Evolutionary conservation across 2,329 filamentous ascomycete genomes (phyloP).

Genomic region (Claviceps quebecensis): DNA sequence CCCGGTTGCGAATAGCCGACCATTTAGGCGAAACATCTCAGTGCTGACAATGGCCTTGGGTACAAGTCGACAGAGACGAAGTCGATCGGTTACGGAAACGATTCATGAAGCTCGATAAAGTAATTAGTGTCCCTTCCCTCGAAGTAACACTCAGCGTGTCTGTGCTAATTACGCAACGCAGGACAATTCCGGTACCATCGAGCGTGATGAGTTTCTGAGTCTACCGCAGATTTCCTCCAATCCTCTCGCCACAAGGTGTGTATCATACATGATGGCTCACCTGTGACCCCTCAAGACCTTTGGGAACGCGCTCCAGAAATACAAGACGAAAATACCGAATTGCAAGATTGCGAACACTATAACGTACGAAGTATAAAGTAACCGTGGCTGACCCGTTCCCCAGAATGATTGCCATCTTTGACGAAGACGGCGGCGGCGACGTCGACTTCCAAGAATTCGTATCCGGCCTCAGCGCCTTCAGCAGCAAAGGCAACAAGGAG

Average conservation of each 20-base stretch:
- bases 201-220: conserved; percentile 94
- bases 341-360: too few relatives aligned
- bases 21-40: background rate
- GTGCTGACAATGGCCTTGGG: conserved; percentile 5
- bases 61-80: conserved; percentile 83
- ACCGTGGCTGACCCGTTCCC: conserved; percentile 17
- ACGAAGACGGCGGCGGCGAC: conserved; percentile 93
- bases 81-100: conserved; percentile 90
- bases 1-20: too few relatives aligned
- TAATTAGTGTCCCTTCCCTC: conserved; percentile 19
- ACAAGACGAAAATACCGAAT: too few relatives aligned
- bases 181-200: conserved; percentile 97
- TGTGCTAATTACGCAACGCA: conserved; percentile 20
- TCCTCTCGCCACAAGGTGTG: conserved; percentile 81
- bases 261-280: background rate
- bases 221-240: conserved; percentile 97
- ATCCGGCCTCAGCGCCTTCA: conserved; percentile 86
- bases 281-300: too few relatives aligned
- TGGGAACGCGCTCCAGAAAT: too few relatives aligned
- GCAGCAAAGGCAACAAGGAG: conserved; percentile 96
- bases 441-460: conserved; percentile 99
- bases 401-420: conserved; percentile 98
- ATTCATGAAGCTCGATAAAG: conserved; percentile 99
- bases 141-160: background rate
- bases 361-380: too few relatives aligned